phyloP scores from a whole-genome alignment of 2,329 filamentous ascomycete species.

The Tolypocladium ophioglossoides region DNA sequence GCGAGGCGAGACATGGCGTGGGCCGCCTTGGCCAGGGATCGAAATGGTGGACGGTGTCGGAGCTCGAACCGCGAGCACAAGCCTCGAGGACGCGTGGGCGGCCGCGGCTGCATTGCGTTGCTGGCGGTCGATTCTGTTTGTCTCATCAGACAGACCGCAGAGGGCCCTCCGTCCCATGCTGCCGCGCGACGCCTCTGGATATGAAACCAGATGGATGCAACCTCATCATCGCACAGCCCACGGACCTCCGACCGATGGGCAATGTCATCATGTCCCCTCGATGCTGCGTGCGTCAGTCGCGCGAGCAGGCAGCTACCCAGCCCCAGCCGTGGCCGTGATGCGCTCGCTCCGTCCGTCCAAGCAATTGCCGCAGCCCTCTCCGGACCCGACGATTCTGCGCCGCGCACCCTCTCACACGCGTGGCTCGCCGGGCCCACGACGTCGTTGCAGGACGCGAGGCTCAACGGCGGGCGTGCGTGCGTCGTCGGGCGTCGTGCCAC shows the following conservation, averaged over 20 bases:
- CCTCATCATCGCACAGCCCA: not conserved
- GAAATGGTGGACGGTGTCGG: no score
- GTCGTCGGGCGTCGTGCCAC: not conserved
- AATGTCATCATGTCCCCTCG: not conserved
- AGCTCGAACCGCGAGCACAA: no score
- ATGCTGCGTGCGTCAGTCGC: not conserved
- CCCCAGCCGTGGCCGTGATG: not conserved
- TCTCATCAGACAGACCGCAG: not conserved
- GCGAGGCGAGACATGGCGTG: not conserved
- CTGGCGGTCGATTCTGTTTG: not conserved
- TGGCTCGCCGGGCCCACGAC: not conserved
- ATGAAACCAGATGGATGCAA: not conserved
- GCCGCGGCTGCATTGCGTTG: not conserved
- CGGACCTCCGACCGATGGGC: not conserved
- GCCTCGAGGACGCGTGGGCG: not conserved
- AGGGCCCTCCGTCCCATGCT: not conserved
- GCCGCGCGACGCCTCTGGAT: no score
- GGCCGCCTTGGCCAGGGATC: no score
- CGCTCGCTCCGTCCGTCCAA: not conserved
- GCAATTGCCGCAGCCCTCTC: not conserved
- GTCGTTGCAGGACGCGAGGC: not conserved
- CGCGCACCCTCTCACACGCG: not conserved
- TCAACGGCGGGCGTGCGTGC: not conserved
- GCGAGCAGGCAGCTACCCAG: not conserved
- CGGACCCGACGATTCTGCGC: not conserved